Evolutionary conservation across 2,329 filamentous ascomycete genomes (phyloP).

Genomic region (Cercospora sesami): DNA sequence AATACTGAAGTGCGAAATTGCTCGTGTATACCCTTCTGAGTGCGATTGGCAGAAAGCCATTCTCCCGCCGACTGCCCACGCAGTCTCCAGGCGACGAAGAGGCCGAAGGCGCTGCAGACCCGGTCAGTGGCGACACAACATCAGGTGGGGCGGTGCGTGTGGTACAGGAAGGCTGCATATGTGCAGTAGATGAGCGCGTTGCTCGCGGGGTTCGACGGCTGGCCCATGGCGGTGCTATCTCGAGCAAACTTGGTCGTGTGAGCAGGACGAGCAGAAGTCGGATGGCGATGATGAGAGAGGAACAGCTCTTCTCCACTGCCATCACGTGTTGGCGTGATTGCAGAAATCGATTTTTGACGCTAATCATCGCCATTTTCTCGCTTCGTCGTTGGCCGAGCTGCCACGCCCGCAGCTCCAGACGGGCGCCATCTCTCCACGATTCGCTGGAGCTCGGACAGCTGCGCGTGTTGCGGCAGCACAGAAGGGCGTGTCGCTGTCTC

Average conservation of each 20-base stretch:
- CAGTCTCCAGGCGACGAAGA: conserved; percentile 57
- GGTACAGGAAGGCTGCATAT: conserved; percentile 72
- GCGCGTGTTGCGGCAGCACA: background rate
- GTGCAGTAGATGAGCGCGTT: conserved; percentile 82
- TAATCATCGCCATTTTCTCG: background rate
- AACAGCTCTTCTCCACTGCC: background rate
- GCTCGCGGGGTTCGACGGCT: conserved; percentile 72
- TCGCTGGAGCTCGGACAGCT: background rate
- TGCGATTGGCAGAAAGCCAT: conserved; percentile 74
- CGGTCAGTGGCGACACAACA: conserved; percentile 38
- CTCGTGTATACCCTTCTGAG: conserved; percentile 71
- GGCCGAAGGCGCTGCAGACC: conserved; percentile 61
- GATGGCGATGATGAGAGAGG: background rate
- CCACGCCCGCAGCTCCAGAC: background rate
- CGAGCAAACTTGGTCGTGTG: background rate
- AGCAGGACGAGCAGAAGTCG: background rate
- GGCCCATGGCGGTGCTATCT: conserved; percentile 58
- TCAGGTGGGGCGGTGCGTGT: conserved; percentile 1
- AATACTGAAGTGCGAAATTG: conserved; percentile 1
- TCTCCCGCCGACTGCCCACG: conserved; percentile 66
- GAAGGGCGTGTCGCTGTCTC: background rate
- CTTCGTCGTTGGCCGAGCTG: background rate
- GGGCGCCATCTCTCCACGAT: background rate
- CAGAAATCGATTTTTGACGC: background rate
- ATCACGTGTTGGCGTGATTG: conserved; percentile 7